Evolutionary conservation across 805 yeast genomes (phyloP), one percentile per base, ranked within the genome.

Genomic region (Wickerhamomyces sydowiorum): DNA sequence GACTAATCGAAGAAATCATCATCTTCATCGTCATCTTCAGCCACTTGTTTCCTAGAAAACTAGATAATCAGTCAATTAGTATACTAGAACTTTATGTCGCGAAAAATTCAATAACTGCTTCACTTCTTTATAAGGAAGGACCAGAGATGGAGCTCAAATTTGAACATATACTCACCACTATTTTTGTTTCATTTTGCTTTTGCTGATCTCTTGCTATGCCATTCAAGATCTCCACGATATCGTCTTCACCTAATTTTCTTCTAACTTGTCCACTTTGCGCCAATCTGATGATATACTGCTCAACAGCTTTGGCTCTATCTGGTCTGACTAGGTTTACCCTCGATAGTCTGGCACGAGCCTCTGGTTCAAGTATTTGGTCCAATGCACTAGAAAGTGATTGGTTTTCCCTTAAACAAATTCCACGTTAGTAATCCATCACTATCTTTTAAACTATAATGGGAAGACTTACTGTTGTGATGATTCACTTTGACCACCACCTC

Each of bases 261-360:
- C 76, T 69, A 28, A 91, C 66, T 45, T 84, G 87, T 2, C 97
- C 97, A 50, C 84, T 73, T 46, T 80, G 78, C 8, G 81, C 85
- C 60, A 91, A 65, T 52, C 80, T 78, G 22, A 84, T 65, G 36
- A 91, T 66, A 53, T 91, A 79, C 47, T 82, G 80, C 54, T 91
- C 97, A 13, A 89, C 97, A 3, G 89, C 86, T 39, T 76, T 74
- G 1, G 95, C 98, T 43, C 97, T 72, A 40, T 93, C 98, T 3
- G 95, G 95, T 56, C 90, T 78, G 35, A 91, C 99, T 59, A 93
- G 75, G 23, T 88, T 69, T 17, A 91, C 95, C 44, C 99, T 72
- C 17, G 90, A 78, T 36, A 91, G 70, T 45, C 99, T 73, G 56
- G 91, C 97, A 37, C 95, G 73, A 1, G 98, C 99, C 39, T 74